Evolutionary conservation across 345 rosid genomes (phyloP).

Genomic region (Theobroma cacao): DNA sequence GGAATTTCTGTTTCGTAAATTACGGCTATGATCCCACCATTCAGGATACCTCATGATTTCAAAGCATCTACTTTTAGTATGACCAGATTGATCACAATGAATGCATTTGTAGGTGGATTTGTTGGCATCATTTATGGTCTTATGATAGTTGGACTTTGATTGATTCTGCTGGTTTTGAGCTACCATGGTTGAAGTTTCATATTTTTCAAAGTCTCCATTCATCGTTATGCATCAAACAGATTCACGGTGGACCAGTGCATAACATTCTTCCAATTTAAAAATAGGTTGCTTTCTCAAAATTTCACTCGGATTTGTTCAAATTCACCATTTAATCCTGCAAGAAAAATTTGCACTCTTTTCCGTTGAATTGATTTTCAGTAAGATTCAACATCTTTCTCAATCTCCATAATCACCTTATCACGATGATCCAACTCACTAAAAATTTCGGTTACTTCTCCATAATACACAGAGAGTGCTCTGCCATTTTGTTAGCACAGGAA

Average conservation of each 20-base stretch:
- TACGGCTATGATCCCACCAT: too few species aligned
- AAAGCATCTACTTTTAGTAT: not conserved
- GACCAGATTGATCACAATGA: not conserved
- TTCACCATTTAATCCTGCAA: not conserved
- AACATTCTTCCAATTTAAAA: not conserved
- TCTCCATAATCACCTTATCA: not conserved
- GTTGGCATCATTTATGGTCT: not conserved
- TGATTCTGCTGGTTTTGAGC: too few species aligned
- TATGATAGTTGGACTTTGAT: too few species aligned
- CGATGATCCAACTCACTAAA: not conserved
- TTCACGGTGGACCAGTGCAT: not conserved
- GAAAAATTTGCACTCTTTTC: not conserved
- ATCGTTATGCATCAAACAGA: not conserved
- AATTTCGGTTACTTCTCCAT: constrained; percentile 5
- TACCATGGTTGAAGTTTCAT: not conserved
- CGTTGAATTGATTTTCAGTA: not conserved
- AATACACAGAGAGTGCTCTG: not conserved
- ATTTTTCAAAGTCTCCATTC: not conserved
- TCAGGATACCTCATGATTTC: too few species aligned
- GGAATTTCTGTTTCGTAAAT: not conserved
- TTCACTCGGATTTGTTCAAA: not conserved
- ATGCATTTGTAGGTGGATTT: not conserved
- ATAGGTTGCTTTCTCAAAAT: not conserved
- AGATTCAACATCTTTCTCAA: not conserved
- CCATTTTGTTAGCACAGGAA: constrained; percentile 1